phyloP scores from a whole-genome alignment of 148 eudicot genomes.

The Hydrangea macrophylla region DNA sequence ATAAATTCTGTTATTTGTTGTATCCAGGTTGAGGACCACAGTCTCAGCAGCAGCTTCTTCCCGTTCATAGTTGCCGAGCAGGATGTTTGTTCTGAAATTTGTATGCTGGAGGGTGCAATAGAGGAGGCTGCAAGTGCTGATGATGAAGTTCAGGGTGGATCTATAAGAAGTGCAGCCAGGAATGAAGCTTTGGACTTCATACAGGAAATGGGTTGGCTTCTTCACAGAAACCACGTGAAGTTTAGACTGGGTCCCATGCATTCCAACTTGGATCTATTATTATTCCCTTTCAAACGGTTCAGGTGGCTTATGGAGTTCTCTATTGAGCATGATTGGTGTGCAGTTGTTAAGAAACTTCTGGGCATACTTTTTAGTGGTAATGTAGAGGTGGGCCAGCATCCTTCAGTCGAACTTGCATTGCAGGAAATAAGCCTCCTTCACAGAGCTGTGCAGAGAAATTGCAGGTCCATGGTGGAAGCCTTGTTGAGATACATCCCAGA shows the following conservation, averaged over 20 bases:
- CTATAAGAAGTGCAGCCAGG: conserved; percentile 28
- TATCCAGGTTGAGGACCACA: conserved; percentile 77
- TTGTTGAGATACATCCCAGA: conserved; percentile 51
- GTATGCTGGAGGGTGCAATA: conserved; percentile 64
- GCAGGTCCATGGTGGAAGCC: conserved; percentile 65
- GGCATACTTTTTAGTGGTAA: conserved; percentile 51
- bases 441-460: conserved; percentile 68
- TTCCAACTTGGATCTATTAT: conserved; percentile 32
- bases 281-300: conserved; percentile 69
- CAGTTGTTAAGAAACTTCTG: conserved; percentile 74
- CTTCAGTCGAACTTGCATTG: conserved; percentile 47
- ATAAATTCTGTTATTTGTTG: background rate
- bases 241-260: conserved; percentile 29
- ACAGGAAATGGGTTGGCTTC: conserved; percentile 98
- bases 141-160: conserved; percentile 32
- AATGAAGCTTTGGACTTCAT: conserved; percentile 64
- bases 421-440: conserved; percentile 71
- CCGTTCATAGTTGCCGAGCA: conserved; percentile 90
- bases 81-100: conserved; percentile 82
- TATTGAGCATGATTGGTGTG: conserved; percentile 77
- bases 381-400: conserved; percentile 49
- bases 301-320: conserved; percentile 78
- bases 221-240: conserved; percentile 50
- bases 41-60: conserved; percentile 72
- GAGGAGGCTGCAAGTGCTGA: conserved; percentile 36